phyloP scores from a whole-genome alignment of 768 basidiomycete genomes.

The Tylopilus subfusipes region DNA sequence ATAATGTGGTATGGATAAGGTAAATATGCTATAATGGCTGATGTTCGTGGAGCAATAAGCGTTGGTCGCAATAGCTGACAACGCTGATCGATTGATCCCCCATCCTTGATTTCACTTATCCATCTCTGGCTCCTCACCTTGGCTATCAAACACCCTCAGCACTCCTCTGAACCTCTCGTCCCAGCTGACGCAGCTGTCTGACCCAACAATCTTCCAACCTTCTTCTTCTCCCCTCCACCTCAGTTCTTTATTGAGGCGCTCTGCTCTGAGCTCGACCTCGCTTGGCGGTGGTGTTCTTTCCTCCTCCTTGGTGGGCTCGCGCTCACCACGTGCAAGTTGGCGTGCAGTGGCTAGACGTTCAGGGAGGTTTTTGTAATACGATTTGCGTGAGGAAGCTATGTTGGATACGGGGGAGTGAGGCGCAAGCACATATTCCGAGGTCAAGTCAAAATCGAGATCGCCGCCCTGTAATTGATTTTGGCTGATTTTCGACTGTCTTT shows the following conservation, averaged over 20 bases:
- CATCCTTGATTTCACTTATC: background rate
- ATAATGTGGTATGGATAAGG: background rate
- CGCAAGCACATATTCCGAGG: constrained; percentile 66
- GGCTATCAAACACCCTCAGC: constrained; percentile 58
- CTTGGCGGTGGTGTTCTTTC: constrained; percentile 71
- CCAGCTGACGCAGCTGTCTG: constrained; percentile 66
- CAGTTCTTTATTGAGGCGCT: constrained; percentile 85
- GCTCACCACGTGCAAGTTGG: constrained; percentile 64
- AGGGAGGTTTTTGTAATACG: constrained; percentile 72
- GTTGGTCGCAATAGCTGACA: background rate
- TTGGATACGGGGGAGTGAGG: constrained; percentile 56
- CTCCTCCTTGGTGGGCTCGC: constrained; percentile 89
- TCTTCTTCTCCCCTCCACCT: constrained; percentile 77
- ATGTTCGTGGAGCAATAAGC: background rate
- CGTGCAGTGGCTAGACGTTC: constrained; percentile 68
- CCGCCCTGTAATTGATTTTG: constrained; percentile 25
- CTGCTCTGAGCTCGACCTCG: constrained; percentile 84
- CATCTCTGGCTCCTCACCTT: constrained; percentile 17
- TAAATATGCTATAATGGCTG: background rate
- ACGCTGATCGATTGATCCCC: no score
- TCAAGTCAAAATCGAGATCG: constrained; percentile 76
- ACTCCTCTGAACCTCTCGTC: constrained; percentile 64
- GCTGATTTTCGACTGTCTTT: background rate
- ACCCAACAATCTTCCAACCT: constrained; percentile 77
- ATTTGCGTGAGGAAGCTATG: constrained; percentile 64